Conservation (phyloP, 768 basidiomycete genomes). For the Leccinum arenicola region DNA sequence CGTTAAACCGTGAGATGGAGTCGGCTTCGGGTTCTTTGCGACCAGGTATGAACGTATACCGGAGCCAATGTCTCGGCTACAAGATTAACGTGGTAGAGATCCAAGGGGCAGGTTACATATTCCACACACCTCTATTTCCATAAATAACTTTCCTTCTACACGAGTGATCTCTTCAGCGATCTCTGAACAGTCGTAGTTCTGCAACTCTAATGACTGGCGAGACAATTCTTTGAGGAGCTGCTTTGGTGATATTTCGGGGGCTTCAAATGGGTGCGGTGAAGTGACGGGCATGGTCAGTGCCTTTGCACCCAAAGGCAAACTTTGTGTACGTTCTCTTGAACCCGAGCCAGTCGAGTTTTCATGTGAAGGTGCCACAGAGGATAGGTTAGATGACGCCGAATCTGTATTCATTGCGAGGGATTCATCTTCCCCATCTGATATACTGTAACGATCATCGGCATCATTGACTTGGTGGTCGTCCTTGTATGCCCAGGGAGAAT, state of each 20-base stretch:
- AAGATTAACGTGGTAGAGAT: constrained; percentile 4
- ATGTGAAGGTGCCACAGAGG: constrained; percentile 19
- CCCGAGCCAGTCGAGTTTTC: constrained; percentile 25
- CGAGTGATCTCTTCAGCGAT: constrained; percentile 88
- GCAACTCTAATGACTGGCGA: constrained; percentile 55
- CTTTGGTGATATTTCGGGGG: constrained; percentile 45
- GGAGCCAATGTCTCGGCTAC: constrained; percentile 86
- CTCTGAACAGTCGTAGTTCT: constrained; percentile 54
- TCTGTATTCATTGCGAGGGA: constrained; percentile 29
- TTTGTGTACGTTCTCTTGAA: constrained; percentile 64
- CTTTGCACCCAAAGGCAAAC: constrained; percentile 54
- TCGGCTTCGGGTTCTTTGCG: constrained; percentile 64
- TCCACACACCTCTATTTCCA: constrained; percentile 66
- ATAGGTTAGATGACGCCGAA: constrained; percentile 27
- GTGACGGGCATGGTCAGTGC: constrained; percentile 38
- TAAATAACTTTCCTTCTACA: constrained; percentile 64
- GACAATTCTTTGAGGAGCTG: constrained; percentile 63
- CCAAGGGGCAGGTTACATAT: neutral
- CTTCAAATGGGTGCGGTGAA: constrained; percentile 29
- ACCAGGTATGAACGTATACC: constrained; percentile 69
- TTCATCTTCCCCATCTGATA: constrained; percentile 54
- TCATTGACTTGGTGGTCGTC: constrained; percentile 55
- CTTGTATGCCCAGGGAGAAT: constrained; percentile 74
- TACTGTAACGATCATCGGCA: constrained; percentile 58
- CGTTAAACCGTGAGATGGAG: constrained; percentile 71